Evolutionary conservation across 306 rosid genomes (phyloP).

Genomic region (Oxytropis ochrocephala): DNA sequence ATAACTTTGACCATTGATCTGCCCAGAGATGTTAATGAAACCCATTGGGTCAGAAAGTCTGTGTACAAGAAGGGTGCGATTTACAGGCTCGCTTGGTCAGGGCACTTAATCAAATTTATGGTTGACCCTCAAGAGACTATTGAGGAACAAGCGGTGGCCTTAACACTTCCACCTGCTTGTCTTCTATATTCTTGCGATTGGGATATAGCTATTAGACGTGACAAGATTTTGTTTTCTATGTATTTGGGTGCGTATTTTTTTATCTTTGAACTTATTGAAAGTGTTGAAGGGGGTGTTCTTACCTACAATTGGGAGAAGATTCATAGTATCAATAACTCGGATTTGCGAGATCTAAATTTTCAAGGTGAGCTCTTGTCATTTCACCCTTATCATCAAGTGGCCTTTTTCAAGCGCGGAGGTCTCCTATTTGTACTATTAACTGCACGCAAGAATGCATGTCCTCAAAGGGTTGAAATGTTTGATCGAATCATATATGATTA

Average conservation of each 20-base stretch:
- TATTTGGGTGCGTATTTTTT: not conserved
- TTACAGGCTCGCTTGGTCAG: not conserved
- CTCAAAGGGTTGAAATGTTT: not conserved
- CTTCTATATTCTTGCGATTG: not conserved
- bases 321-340: no score
- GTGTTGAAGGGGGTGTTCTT: not conserved
- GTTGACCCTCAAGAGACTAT: not conserved
- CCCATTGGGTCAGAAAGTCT: not conserved
- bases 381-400: not conserved
- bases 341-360: not conserved
- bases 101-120: not conserved
- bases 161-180: not conserved
- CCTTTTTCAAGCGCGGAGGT: not conserved
- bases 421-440: not conserved
- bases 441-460: no score
- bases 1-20: not conserved
- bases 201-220: not conserved
- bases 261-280: not conserved
- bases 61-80: not conserved
- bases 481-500: not conserved
- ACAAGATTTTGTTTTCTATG: not conserved
- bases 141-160: not conserved
- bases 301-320: no score
- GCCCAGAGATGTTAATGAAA: not conserved
- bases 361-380: not conserved